These are phyloP conservation scores for Metschnikowia vanudenii DNA, from an alignment of 805 yeast species.

Conservation along the genomic window DNA sequence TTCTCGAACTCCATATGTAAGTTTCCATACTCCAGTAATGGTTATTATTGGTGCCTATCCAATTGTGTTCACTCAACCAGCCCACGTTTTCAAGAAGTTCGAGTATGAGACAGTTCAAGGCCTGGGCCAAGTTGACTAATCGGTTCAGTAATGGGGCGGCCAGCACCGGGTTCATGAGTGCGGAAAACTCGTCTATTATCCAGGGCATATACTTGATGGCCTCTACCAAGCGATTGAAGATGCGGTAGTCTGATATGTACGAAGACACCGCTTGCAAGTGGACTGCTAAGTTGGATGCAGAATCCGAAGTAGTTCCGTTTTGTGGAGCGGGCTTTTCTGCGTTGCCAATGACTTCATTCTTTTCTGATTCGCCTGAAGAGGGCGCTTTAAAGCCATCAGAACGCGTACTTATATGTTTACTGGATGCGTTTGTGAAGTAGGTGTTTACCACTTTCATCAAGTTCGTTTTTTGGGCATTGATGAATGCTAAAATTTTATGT, in stretches of 20 bases:
- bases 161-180: constrained; percentile 27
- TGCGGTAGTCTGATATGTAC: constrained; percentile 41
- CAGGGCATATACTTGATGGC: constrained; percentile 45
- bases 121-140: constrained; percentile 36
- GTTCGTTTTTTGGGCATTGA: constrained; percentile 27
- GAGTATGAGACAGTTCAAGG: constrained; percentile 40
- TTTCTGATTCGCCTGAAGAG: not conserved
- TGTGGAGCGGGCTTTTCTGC: not conserved
- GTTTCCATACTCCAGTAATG: constrained; percentile 42
- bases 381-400: not conserved
- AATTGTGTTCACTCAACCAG: constrained; percentile 46
- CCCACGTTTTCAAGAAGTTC: constrained; percentile 45
- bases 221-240: constrained; percentile 42
- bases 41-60: constrained; percentile 43
- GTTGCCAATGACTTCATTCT: not conserved
- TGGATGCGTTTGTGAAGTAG: not conserved
- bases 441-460: constrained; percentile 18
- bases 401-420: not conserved
- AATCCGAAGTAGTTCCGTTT: not conserved
- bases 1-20: constrained; percentile 44
- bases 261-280: constrained; percentile 37
- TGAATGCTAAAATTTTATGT: constrained; percentile 29
- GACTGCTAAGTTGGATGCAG: constrained; percentile 27
- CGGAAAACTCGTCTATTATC: constrained; percentile 39
- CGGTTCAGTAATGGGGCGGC: constrained; percentile 30